phyloP scores from a whole-genome alignment of 2,329 filamentous ascomycete genomes.

The Trichophyton schoenleinii region DNA sequence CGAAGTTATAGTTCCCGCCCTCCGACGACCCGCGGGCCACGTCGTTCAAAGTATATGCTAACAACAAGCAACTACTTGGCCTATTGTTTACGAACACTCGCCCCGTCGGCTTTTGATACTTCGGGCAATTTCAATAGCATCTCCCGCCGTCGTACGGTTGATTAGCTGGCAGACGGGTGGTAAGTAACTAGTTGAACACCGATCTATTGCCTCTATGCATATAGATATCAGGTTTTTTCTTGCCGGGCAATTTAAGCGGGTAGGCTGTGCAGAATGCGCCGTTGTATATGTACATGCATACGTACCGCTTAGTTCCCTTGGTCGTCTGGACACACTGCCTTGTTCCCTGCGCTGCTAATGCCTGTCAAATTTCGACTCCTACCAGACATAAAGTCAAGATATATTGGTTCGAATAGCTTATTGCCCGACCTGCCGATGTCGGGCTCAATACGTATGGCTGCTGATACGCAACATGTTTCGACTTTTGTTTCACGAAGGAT shows the following conservation, averaged over 20 bases:
- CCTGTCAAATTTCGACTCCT: background rate
- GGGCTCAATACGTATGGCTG: background rate
- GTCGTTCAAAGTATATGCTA: background rate
- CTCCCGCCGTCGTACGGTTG: background rate
- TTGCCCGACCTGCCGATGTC: background rate
- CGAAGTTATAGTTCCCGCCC: background rate
- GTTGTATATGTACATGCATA: background rate
- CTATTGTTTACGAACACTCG: background rate
- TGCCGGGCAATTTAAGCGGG: background rate
- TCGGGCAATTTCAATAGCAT: background rate
- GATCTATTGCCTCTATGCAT: background rate
- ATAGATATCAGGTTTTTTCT: background rate
- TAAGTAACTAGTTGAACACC: background rate
- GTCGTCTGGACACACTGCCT: background rate
- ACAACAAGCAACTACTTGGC: background rate
- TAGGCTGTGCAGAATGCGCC: background rate
- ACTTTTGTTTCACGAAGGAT: background rate
- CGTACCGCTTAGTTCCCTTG: background rate
- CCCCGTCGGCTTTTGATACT: conserved; percentile 1
- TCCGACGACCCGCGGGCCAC: background rate
- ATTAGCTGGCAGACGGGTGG: background rate
- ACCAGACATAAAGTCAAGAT: background rate
- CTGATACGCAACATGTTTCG: background rate
- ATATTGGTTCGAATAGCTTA: background rate
- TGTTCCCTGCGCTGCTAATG: background rate